Evolutionary conservation across 2,329 filamentous ascomycete species (phyloP).

Genomic region (Reticulascus tulasneorum): DNA sequence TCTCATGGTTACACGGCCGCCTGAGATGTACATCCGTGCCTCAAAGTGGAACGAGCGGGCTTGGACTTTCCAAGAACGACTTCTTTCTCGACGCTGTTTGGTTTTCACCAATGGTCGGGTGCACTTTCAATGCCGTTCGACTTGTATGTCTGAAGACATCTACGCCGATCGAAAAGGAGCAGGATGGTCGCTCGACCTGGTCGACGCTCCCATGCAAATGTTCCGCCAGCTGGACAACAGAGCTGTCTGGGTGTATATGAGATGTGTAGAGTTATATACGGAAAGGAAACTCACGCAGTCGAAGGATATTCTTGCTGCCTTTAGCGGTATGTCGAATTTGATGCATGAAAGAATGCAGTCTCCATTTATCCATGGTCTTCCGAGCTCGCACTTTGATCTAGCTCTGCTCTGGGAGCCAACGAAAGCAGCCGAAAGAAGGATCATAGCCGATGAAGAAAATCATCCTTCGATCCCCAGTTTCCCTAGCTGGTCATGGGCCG

Average conservation of each 20-base stretch:
- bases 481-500: slow-evolving; percentile 32
- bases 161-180: slow-evolving; percentile 18
- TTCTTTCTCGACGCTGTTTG: slow-evolving; percentile 38
- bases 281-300: slow-evolving; percentile 19
- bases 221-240: slow-evolving; percentile 20
- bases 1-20: slow-evolving; percentile 24
- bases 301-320: slow-evolving; percentile 27
- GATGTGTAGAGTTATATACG: slow-evolving; percentile 25
- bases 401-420: slow-evolving; percentile 28
- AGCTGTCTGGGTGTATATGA: slow-evolving; percentile 25
- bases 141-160: slow-evolving; percentile 23
- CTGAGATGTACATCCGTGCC: slow-evolving; percentile 18
- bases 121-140: slow-evolving; percentile 25
- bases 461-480: slow-evolving; percentile 16
- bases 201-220: slow-evolving; percentile 22
- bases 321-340: slow-evolving; percentile 25
- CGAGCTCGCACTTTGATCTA: slow-evolving; percentile 27
- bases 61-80: slow-evolving; percentile 38
- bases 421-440: slow-evolving; percentile 1
- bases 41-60: slow-evolving; percentile 35
- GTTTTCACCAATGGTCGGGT: slow-evolving; percentile 30
- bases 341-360: slow-evolving; percentile 19
- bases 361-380: slow-evolving; percentile 24
- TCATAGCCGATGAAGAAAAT: not conserved
- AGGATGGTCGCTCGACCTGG: slow-evolving; percentile 25